Percentiles rank a stretch among this genome's conserved stretches.
These are phyloP conservation scores for Plantago coronopus DNA, from an alignment of 305 asterid species.

Conservation along the genomic window DNA sequence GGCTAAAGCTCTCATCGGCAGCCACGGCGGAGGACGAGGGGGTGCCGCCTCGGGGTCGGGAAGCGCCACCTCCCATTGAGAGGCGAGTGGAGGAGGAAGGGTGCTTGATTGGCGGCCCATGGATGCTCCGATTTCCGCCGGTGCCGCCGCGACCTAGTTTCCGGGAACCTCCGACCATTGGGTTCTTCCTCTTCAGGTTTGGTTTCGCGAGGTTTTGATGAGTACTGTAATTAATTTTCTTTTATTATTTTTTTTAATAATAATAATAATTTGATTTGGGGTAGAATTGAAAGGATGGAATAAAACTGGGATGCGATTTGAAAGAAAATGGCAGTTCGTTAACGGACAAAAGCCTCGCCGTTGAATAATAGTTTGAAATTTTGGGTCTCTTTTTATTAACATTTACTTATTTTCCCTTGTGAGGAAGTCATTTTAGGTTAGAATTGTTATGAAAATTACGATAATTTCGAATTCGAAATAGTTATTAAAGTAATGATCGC, in stretches of 20 bases:
- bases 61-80: conserved; percentile 52
- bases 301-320: no score
- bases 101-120: conserved; percentile 52
- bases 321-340: no score
- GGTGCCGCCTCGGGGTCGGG: conserved; percentile 48
- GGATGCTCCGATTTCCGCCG: conserved; percentile 60
- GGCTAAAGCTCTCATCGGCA: conserved; percentile 80
- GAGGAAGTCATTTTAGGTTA: no score
- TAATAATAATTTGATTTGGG: no score
- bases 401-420: no score
- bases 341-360: no score
- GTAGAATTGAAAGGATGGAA: no score
- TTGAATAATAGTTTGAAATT: no score
- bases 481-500: no score
- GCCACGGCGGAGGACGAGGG: conserved; percentile 45
- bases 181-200: background rate
- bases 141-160: conserved; percentile 83
- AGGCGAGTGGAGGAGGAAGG: conserved; percentile 36
- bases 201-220: conserved; percentile 22
- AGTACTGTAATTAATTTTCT: background rate
- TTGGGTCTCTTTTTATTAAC: no score
- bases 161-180: conserved; percentile 76
- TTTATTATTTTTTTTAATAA: background rate
- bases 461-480: no score
- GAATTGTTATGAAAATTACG: no score